Evolutionary conservation across 176 grass and related monocot genomes (phyloP), one percentile per base, ranked within the genome.

Genomic region (Cenchrus fungigraminus): DNA sequence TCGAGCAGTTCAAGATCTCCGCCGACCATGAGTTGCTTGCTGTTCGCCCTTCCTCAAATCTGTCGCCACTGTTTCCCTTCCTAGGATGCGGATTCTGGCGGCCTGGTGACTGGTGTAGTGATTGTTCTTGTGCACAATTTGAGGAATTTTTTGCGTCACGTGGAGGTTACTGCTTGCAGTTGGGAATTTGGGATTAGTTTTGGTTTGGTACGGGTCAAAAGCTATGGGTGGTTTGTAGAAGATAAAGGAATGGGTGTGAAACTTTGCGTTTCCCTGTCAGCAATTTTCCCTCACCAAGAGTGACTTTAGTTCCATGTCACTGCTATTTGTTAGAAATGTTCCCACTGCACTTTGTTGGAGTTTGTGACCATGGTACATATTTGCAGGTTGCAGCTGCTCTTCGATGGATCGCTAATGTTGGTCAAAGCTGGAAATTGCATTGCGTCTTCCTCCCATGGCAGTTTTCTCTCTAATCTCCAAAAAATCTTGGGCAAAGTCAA

Each of bases 1-100:
- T 98, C 62, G 96, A 98, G 81, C 96, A 94, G 87, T 98, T 98
- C 91, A 98, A 98, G 87, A 98, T 98, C 86, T 98, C 93, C 32
- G 91, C 96, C 1, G 96, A 98, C 76, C 88, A 93, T 98, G 81
- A 98, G 96, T 85, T 31, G 17, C 22, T 85, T 43, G 45, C 50
- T 42, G 71, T 78, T 60, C 12, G 15, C 14, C 13, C 8, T 25
- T 32, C n/a, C 50, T 58, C 62, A 9, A 68, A 74, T 66, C 72
- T 50, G n/a, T 47, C 28, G 57, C 75, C 79, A 66, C 40, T 45
- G 58, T 59, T 80, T 32, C 55, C 73, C 20, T 32, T 59, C 57
- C 40, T 81, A 62, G 15, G 3, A 2, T 52, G 73, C 82, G 55
- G 47, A 43, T 81, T 85, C 28, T 20, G 76, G 43, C 60, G 32